phyloP scores from a whole-genome alignment of 495 filamentous ascomycete genomes.

The Usnea hakonensis region DNA sequence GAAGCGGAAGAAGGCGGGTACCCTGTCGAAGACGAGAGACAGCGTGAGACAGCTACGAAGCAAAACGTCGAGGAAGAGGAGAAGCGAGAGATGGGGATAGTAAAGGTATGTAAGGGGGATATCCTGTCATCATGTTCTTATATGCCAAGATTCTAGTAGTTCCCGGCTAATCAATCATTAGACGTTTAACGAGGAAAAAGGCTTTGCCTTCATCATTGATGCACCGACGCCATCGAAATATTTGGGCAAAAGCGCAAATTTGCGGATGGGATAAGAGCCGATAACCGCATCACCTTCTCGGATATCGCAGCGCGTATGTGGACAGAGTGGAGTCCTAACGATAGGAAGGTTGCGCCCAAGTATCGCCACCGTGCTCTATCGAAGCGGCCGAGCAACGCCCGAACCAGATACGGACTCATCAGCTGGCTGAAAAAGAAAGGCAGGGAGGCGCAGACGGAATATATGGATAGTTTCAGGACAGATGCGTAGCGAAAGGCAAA shows the following conservation, averaged over 20 bases:
- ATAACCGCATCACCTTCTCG: not conserved
- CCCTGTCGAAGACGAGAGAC: not conserved
- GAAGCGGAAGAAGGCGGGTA: conserved; percentile 9
- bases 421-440: not conserved
- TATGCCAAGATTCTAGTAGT: too few relatives aligned
- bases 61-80: conserved; percentile 11
- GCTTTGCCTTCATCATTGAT: conserved; percentile 13
- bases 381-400: not conserved
- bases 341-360: not conserved
- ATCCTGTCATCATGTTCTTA: not conserved
- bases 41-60: too few relatives aligned
- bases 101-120: conserved; percentile 1
- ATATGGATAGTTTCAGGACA: not conserved
- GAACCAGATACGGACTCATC: not conserved
- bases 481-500: not conserved
- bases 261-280: not conserved
- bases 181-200: conserved; percentile 11
- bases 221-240: not conserved
- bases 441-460: not conserved
- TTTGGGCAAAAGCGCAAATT: conserved; percentile 17
- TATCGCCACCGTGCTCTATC: not conserved
- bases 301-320: not conserved
- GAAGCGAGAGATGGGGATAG: conserved; percentile 13
- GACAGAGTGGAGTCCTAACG: not conserved
- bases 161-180: not conserved